Evolutionary conservation across 306 rosid genomes (phyloP), one percentile per base, ranked within the genome.

Genomic region (Malus asiatica): DNA sequence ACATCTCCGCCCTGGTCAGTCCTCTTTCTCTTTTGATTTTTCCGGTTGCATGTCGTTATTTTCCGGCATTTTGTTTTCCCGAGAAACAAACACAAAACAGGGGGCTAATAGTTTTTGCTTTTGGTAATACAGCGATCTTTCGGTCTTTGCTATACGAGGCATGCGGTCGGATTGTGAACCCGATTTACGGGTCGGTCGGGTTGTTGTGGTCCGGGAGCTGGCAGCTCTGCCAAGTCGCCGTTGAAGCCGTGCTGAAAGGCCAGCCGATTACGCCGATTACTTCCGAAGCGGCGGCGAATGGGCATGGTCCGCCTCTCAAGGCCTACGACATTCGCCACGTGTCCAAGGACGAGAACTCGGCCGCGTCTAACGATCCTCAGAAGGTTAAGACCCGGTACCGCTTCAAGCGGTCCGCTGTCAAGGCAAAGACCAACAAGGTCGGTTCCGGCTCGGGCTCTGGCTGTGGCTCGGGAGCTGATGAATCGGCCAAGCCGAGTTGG

Each of bases 181-280:
- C 97, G 74, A 95, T 95, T 76, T 95, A 92, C 68, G 98, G 98
- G 14, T 95, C 97, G 3, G 98, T 92, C 0, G 97, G 98, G n/a
- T 66, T 95, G 86, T 75, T 95, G 70, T 95, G 98, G 98, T 92
- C 97, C 1, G 97, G 98, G 19, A 90, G 95, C 70, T 95, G 98
- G 98, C 96, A 92, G 76, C 95, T 95, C 3, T 95, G 98, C 70
- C 98, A 95, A 53, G 86, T 89, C 44, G 98, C 97, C 4, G 98
- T 95, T 3, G 98, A 95, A 73, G 91, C 96, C 29, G 97, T 95
- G 45, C 85, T 95, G 35, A 90, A 89, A 60, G 98, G 98, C 4
- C 85, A 85, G 14, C 93, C 96, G 65, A 90, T 94, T 63, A 94
- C 91, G 7, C 93, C 98, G 74, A 91, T 94, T 7, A 84, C 93